Evolutionary conservation across 305 asterid species (phyloP), one percentile per base, ranked within the genome.

Genomic region (Coffea humblotiana): DNA sequence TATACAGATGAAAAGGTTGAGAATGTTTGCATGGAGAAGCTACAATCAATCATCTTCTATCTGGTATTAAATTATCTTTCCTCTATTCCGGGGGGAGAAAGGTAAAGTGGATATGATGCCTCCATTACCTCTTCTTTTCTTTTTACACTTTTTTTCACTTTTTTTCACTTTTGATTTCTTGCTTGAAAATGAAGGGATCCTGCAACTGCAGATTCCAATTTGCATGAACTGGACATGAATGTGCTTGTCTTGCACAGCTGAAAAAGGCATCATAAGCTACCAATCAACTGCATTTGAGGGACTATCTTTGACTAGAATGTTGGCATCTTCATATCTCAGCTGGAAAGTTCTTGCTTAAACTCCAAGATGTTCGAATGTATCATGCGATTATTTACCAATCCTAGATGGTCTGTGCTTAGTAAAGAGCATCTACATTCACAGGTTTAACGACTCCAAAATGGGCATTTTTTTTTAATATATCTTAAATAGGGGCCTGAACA

Each of bases 171-270:
- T 82, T 43, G n/a, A 32, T 72, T 63, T 75, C 78, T 83, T 83
- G 83, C 81, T 81, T 73, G 84, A 23, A 75, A 64, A 74, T 72
- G 58, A 84, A 82, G 85, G 71, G 77, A 75, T 82, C 82, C 72
- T 35, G 77, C 49, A 65, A 65, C 65, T 48, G 49, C 51, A 47
- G 51, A 49, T 65, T 76, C 64, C 48, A 16, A 13, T 78, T 21
- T 43, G 9, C 49, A 37, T 3, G 56, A 23, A 40, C 13, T 71
- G 52, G 6, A 66, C 27, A 78, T 60, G 85, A 81, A 80, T 86
- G 84, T 86, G 83, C 88, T 81, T 78, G 72, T 60, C 88, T 84
- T 86, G 85, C 80, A 75, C 74, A 1, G 51, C 47, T 60, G 13
- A 47, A 47, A 82, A 80, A 75, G 82, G 45, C 23, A 61, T 37